Base-by-base conservation (phyloP, 1,284 basidiomycete genomes). In the Mycosarcoma mackinlayi region DNA sequence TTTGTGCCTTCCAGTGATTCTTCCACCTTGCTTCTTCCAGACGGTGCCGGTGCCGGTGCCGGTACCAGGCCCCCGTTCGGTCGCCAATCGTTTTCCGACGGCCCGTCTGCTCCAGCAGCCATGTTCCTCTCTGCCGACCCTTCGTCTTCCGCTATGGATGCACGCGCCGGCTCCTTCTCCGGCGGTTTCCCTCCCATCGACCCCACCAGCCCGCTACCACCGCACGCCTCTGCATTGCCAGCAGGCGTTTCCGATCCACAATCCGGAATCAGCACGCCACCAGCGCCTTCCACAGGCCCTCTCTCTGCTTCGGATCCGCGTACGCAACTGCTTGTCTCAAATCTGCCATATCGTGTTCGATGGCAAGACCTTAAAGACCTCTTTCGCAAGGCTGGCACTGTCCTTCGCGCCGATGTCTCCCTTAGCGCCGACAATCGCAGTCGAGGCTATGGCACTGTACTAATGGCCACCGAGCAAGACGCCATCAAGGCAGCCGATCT, bases 271-370 rank as follows among this genome's bases (percentile, higher is more conserved):
- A n/a, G 16, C 25, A 30, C 49, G 14, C 40, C 52, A 27, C 28
- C 55, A 13, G 38, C 61, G n/a, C 63, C 73, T 23, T 60, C 51
- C 4, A 69, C 73, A 2, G 74, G 74, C 11, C 67, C 74, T 2
- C 67, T 74, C 28, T 76, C 77, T 14, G 76, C 77, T 9, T 73
- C 69, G 23, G 94, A 97, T 83, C 95, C 92, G 0, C 87, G 92
- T 50, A 94, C 92, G 0, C 92, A 94, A 84, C 68, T 82, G 14
- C 58, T 68, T 35, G 74, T 81, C 24, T 75, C 69, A 21, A 84
- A 84, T 47, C 62, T 84, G 38, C 83, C 83, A 4, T 83, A 81
- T 53, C 67, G 82, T 8, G 83, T 83, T 0, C 73, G 83, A 21
- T 84, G 83, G 83, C 83, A 84, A 53, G 83, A 84, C 47, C 55